A percentile compares a stretch with the other conserved stretches of the same genome.
Conservation (phyloP, 2,329 filamentous ascomycete genomes). For the Aphanocladium album region DNA sequence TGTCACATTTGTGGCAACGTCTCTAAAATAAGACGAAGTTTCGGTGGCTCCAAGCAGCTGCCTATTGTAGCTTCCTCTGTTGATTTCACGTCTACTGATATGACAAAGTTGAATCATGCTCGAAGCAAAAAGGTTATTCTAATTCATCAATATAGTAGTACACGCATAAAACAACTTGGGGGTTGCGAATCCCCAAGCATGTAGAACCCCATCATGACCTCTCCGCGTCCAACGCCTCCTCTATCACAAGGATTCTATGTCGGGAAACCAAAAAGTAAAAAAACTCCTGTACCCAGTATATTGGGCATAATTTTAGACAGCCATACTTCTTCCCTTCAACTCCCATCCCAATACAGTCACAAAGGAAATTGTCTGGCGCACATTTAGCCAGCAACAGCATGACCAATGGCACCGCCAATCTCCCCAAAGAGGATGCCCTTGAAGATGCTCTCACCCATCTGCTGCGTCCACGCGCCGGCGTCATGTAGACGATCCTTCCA, state of each 20-base stretch:
- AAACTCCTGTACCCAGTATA: background rate
- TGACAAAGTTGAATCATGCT: background rate
- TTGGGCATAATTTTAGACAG: background rate
- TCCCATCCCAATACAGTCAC: background rate
- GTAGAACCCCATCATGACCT: background rate
- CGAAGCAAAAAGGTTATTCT: background rate
- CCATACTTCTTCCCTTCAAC: background rate
- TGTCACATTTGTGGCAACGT: no score
- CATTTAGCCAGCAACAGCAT: slow-evolving; percentile 38
- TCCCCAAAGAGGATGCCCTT: slow-evolving; percentile 74
- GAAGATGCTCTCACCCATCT: slow-evolving; percentile 71
- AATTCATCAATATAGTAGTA: background rate
- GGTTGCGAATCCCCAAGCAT: background rate
- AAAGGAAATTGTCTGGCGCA: background rate
- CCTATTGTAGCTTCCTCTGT: no score
- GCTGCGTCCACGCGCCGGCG: slow-evolving; percentile 73
- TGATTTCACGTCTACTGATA: no score
- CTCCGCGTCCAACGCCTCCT: background rate
- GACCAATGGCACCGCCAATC: slow-evolving; percentile 58
- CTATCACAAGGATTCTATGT: background rate
- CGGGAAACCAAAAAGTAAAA: background rate
- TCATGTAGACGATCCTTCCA: slow-evolving; percentile 67
- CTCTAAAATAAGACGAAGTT: no score
- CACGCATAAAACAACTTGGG: background rate
- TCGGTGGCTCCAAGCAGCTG: no score